Evolutionary conservation across 208 protist species (phyloP), one percentile per base, ranked within the genome.

Genomic region (Angomonas deanei): DNA sequence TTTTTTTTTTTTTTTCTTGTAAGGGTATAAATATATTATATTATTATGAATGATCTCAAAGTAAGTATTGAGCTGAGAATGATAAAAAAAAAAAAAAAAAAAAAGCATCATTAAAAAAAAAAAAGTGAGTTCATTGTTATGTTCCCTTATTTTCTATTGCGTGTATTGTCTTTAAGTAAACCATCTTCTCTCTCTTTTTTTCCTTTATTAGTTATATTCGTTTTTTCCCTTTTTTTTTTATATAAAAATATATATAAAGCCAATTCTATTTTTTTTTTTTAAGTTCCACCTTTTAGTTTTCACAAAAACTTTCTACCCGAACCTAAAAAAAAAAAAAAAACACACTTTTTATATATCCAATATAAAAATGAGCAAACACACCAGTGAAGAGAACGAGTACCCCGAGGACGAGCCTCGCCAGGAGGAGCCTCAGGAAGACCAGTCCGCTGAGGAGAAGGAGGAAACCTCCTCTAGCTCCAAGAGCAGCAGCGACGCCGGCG

Each of bases 401-500:
- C 10, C 30, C 26, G 23, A 49, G 21, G 28, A n/a, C 30, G 53
- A 70, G 42, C 42, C 39, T 23, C 46, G 53, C 19, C 46, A 71
- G 31, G 47, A 50, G 31, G 55, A 62, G 46, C 36, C 38, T 47
- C 54, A 30, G 3, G 66, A 55, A 46, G 34, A 59, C 6, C 42
- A 33, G 46, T 64, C 49, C 47, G 54, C 38, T 24, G 31, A 61
- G 57, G 62, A 62, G 26, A 21, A 23, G 6, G 58, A 72, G 24
- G 60, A 60, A 55, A 60, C 61, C 58, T 63, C 48, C 17, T n/a
- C n/a, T n/a, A n/a, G n/a, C 42, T 64, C 11, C 59, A 75, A 54
- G 63, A 75, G 57, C 58, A 42, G 36, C 36, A 17, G 47, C 8
- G 47, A 53, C n/a, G n/a, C 11, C 19, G 17, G 28, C 21, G 17